Evolutionary conservation across 805 yeast species (phyloP).

Genomic region (Wickerhamiella siamensis): DNA sequence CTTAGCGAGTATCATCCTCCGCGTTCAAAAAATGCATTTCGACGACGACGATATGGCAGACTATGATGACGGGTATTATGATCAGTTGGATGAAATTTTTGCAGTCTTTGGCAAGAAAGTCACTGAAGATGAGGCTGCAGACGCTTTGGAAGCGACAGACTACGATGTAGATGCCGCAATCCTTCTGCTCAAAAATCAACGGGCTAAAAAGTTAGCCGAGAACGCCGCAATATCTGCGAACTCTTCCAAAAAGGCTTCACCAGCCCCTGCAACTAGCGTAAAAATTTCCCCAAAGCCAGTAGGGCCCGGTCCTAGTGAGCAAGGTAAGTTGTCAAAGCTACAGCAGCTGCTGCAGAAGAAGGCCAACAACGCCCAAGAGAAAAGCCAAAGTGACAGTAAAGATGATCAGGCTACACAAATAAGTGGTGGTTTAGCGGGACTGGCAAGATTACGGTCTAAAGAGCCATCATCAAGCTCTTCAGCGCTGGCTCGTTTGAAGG

Average conservation of each 20-base stretch:
- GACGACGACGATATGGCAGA: conserved; percentile 14
- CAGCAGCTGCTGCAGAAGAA: conserved; percentile 1
- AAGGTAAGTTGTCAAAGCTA: conserved; percentile 1
- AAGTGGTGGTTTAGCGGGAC: not conserved
- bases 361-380: not conserved
- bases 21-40: not conserved
- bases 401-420: not conserved
- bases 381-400: not conserved
- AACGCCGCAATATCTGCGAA: conserved; percentile 5
- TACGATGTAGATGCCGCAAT: conserved; percentile 19
- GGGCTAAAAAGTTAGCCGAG: conserved; percentile 8
- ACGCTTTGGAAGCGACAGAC: conserved; percentile 16
- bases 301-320: conserved; percentile 4
- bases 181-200: conserved; percentile 10
- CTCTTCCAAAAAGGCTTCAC: conserved; percentile 1
- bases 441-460: not conserved
- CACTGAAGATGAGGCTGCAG: conserved; percentile 13
- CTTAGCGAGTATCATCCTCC: too few relatives aligned
- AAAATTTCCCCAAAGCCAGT: conserved; percentile 9
- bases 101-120: conserved; percentile 11
- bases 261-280: not conserved
- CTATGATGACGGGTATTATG: conserved; percentile 16
- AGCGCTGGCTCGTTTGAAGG: not conserved
- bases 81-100: conserved; percentile 15
- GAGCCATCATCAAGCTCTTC: not conserved